phyloP scores from a whole-genome alignment of 108 stramenopile species.

The Pseudonitzschia multiseries region DNA sequence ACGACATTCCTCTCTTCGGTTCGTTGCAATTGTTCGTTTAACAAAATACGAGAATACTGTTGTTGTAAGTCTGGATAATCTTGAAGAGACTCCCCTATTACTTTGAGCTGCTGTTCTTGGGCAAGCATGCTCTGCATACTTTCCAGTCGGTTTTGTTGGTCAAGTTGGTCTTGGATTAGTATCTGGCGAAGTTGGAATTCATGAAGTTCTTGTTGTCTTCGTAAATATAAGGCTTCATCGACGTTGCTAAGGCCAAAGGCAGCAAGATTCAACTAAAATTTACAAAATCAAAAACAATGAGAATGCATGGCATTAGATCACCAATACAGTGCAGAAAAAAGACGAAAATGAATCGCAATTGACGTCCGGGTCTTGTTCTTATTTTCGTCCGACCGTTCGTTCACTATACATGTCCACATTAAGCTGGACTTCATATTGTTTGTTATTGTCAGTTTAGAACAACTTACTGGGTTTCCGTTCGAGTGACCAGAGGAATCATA shows the following conservation, averaged over 20 bases:
- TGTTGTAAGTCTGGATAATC: slow-evolving; percentile 45
- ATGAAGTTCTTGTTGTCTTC: slow-evolving; percentile 47
- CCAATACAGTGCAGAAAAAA: not conserved
- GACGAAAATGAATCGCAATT: not conserved
- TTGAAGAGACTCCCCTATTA: slow-evolving; percentile 38
- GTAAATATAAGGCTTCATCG: slow-evolving; percentile 36
- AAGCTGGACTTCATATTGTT: not conserved
- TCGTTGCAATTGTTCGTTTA: slow-evolving; percentile 31
- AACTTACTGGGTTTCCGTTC: slow-evolving; percentile 27
- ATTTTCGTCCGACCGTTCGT: slow-evolving; percentile 1
- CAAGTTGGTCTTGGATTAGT: slow-evolving; percentile 51
- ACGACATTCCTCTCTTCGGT: slow-evolving; percentile 15
- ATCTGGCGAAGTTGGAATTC: slow-evolving; percentile 47
- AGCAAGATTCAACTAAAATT: slow-evolving; percentile 22
- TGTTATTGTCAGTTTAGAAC: not conserved
- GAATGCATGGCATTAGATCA: not conserved
- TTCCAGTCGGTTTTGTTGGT: slow-evolving; percentile 37
- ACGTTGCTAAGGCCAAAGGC: slow-evolving; percentile 42
- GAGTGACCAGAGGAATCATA: slow-evolving; percentile 33
- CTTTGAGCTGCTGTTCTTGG: slow-evolving; percentile 37
- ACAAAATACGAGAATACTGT: slow-evolving; percentile 34
- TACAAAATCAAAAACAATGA: not conserved
- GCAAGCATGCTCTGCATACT: slow-evolving; percentile 18
- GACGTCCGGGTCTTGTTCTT: not conserved
- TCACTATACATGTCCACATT: not conserved